phyloP scores from a whole-genome alignment of 495 filamentous ascomycete species.

The Staphylotrichum tortipilum region DNA sequence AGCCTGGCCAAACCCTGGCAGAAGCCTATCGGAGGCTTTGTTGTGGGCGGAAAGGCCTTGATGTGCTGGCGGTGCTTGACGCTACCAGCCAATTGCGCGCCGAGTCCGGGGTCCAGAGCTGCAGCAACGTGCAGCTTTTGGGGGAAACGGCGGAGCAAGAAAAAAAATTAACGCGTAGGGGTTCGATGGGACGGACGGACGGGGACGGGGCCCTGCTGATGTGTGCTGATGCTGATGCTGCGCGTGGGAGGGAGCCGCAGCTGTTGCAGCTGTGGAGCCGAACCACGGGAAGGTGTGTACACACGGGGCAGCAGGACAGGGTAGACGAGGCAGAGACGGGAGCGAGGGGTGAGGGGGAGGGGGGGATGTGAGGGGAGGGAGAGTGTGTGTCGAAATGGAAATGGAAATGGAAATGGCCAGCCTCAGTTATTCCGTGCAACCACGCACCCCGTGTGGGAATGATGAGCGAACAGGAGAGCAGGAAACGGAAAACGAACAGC shows the following conservation, averaged over 20 bases:
- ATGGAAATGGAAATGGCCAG: too few relatives aligned
- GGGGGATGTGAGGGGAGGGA: not conserved
- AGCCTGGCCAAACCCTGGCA: constrained; percentile 7
- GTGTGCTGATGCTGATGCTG: not conserved
- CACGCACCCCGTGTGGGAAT: too few relatives aligned
- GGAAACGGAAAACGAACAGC: too few relatives aligned
- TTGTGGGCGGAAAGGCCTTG: constrained; percentile 32
- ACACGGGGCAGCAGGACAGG: too few relatives aligned
- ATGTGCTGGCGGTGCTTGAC: constrained; percentile 34
- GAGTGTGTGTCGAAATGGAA: too few relatives aligned
- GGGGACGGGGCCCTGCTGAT: constrained; percentile 5
- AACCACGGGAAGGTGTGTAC: not conserved
- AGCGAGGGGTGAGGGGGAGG: not conserved
- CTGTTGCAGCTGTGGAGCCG: constrained; percentile 2
- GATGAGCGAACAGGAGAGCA: too few relatives aligned
- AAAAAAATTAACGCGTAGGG: too few relatives aligned
- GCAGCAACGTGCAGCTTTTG: constrained; percentile 29
- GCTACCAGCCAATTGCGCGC: constrained; percentile 26
- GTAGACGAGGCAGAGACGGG: not conserved
- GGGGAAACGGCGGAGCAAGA: constrained; percentile 14
- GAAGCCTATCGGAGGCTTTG: constrained; percentile 33
- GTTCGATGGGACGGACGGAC: too few relatives aligned
- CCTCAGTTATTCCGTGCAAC: too few relatives aligned
- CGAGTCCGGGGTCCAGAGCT: constrained; percentile 25
- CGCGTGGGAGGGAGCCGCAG: too few relatives aligned